phyloP scores from a whole-genome alignment of 1,284 basidiomycete genomes.

The Amylostereum chailletii region DNA sequence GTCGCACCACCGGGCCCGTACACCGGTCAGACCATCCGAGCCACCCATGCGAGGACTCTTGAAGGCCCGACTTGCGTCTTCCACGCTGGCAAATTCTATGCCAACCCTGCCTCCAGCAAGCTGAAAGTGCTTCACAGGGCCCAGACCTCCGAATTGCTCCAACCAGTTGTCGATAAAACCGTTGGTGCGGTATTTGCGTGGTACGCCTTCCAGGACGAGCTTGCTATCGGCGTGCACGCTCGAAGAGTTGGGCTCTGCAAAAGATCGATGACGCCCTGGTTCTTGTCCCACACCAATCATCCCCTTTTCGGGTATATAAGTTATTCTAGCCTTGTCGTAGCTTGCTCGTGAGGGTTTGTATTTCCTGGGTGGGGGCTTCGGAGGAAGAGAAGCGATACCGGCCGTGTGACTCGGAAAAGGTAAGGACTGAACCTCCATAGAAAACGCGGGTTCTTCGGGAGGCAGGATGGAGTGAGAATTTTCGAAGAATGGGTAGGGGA shows the following conservation, averaged over 20 bases:
- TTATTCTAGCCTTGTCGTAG: no score
- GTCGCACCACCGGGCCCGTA: constrained; percentile 50
- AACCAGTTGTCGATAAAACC: constrained; percentile 34
- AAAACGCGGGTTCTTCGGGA: no score
- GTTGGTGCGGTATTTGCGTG: constrained; percentile 36
- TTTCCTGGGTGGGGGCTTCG: no score
- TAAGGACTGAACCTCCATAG: no score
- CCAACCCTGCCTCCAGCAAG: constrained; percentile 36
- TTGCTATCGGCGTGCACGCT: constrained; percentile 39
- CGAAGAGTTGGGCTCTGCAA: neutral
- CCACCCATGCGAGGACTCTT: constrained; percentile 37
- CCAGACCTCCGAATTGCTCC: constrained; percentile 26
- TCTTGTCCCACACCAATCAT: no score
- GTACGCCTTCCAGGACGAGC: constrained; percentile 50
- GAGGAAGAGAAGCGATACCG: no score
- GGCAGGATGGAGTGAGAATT: no score
- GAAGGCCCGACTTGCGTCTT: constrained; percentile 40
- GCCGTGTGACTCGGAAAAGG: no score
- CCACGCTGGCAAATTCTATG: constrained; percentile 40
- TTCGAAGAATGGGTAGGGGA: no score
- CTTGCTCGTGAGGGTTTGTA: no score
- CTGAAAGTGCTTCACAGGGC: constrained; percentile 29
- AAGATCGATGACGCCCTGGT: no score
- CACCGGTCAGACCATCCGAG: constrained; percentile 32
- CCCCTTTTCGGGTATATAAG: no score